Percentiles rank a stretch among this genome's conserved stretches.
Evolutionary conservation across 2,329 filamentous ascomycete genomes (phyloP).

Genomic region (Hypoxylon sp.): DNA sequence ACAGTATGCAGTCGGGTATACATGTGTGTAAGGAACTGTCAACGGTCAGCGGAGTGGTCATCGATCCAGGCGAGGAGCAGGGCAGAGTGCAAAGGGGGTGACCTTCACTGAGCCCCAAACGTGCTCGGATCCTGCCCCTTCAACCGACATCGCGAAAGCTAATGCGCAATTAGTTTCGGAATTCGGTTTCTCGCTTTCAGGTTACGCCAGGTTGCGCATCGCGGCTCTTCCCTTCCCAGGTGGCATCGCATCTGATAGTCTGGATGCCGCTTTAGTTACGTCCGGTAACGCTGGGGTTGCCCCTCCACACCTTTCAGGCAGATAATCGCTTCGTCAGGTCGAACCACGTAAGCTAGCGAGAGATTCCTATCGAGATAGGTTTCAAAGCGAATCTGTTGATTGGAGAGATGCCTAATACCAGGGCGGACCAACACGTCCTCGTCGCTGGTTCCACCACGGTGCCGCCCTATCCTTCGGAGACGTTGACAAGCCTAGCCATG

Average conservation of each 20-base stretch:
- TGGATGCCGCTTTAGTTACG: slow-evolving; percentile 50
- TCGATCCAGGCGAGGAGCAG: neutral
- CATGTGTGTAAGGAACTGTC: slow-evolving; percentile 14
- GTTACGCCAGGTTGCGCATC: slow-evolving; percentile 32
- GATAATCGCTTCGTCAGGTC: slow-evolving; percentile 38
- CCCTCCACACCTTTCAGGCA: slow-evolving; percentile 49
- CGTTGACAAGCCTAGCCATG: slow-evolving; percentile 34
- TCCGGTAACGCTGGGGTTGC: slow-evolving; percentile 49
- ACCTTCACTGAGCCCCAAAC: slow-evolving; percentile 10
- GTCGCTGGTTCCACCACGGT: slow-evolving; percentile 37
- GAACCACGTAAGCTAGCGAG: slow-evolving; percentile 40
- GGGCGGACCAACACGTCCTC: slow-evolving; percentile 36
- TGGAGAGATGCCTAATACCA: slow-evolving; percentile 32
- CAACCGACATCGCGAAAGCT: slow-evolving; percentile 35
- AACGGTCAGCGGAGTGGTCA: slow-evolving; percentile 14
- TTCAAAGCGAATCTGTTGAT: slow-evolving; percentile 32
- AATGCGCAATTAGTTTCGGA: slow-evolving; percentile 38
- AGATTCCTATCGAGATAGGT: slow-evolving; percentile 40
- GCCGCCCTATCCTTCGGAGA: slow-evolving; percentile 44
- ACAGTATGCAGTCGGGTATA: slow-evolving; percentile 20
- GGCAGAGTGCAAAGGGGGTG: neutral
- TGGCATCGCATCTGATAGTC: slow-evolving; percentile 43
- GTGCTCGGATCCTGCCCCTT: slow-evolving; percentile 2
- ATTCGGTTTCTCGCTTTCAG: slow-evolving; percentile 43
- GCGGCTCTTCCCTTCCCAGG: slow-evolving; percentile 42